A percentile compares a stretch with the other conserved stretches of the same genome.
Conservation (phyloP, 768 basidiomycete species). For the Leccinum boreale region DNA sequence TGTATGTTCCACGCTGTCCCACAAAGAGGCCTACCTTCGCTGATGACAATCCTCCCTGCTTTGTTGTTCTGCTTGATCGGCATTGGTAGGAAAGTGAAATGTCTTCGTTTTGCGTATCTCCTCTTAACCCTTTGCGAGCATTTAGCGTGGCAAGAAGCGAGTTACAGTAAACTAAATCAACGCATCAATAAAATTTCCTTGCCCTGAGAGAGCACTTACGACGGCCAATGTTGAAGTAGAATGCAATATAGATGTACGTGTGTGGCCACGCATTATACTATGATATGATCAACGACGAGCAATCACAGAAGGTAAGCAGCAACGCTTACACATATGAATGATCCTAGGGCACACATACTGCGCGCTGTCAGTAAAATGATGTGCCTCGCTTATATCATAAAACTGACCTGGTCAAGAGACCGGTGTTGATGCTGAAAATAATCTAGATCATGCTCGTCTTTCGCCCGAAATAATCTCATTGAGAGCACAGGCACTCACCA, state of each 20-base stretch:
- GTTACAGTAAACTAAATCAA: constrained; percentile 50
- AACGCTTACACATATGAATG: constrained; percentile 46
- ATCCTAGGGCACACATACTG: constrained; percentile 51
- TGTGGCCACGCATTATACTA: constrained; percentile 47
- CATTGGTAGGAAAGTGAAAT: constrained; percentile 17
- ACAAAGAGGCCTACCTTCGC: background rate
- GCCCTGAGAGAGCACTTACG: constrained; percentile 36
- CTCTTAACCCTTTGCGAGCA: constrained; percentile 47
- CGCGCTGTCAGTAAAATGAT: constrained; percentile 3
- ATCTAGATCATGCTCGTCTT: constrained; percentile 32
- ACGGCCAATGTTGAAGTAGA: constrained; percentile 59
- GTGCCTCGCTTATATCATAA: background rate
- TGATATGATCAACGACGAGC: background rate
- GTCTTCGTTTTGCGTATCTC: constrained; percentile 6
- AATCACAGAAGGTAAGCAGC: background rate
- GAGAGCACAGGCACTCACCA: constrained; percentile 21
- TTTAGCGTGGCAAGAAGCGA: constrained; percentile 61
- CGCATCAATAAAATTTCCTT: background rate
- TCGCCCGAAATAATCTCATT: background rate
- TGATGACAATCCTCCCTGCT: background rate
- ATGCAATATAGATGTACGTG: constrained; percentile 55
- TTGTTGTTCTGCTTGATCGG: background rate
- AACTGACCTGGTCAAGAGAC: constrained; percentile 32
- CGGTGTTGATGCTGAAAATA: constrained; percentile 49
- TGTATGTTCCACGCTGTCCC: background rate